A percentile compares a stretch with the other conserved stretches of the same genome.
Conservation (phyloP, 1,139 yeast species). For the Geotrichum phurueaensis region DNA sequence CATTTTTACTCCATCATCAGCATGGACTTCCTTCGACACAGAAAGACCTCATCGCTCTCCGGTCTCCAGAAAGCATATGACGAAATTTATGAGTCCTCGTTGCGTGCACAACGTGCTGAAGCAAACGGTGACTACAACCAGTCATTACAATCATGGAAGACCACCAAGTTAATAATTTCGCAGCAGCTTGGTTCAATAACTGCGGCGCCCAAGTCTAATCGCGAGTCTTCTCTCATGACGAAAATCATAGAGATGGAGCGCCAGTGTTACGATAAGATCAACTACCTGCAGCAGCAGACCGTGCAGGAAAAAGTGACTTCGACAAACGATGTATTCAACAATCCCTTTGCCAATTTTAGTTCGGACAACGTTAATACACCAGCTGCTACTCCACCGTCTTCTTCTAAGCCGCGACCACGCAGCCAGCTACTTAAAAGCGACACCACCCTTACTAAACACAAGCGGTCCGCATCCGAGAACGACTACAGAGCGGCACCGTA, state of each 20-base stretch:
- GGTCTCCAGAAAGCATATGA: slow-evolving; percentile 33
- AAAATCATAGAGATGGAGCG: slow-evolving; percentile 35
- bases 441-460: slow-evolving; percentile 1
- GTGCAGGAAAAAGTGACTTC: background rate
- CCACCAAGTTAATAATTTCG: slow-evolving; percentile 29
- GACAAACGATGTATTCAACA: background rate
- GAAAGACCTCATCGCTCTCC: slow-evolving; percentile 14
- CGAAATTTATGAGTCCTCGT: slow-evolving; percentile 35
- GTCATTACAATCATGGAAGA: slow-evolving; percentile 32
- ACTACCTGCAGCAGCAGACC: slow-evolving; percentile 19
- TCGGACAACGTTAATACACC: background rate
- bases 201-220: slow-evolving; percentile 25
- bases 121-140: slow-evolving; percentile 29
- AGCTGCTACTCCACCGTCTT: background rate
- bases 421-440: slow-evolving; percentile 1
- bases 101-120: slow-evolving; percentile 34
- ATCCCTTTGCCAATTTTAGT: slow-evolving; percentile 3
- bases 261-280: slow-evolving; percentile 35
- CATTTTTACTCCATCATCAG: background rate
- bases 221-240: slow-evolving; percentile 31
- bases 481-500: slow-evolving; percentile 5
- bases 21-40: slow-evolving; percentile 14
- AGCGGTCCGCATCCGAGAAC: slow-evolving; percentile 1
- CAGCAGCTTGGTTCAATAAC: slow-evolving; percentile 28
- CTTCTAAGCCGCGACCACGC: background rate